These are phyloP conservation scores for Trypanosoma lewisi DNA, from an alignment of 208 protist genomes.

Conservation along the genomic window DNA sequence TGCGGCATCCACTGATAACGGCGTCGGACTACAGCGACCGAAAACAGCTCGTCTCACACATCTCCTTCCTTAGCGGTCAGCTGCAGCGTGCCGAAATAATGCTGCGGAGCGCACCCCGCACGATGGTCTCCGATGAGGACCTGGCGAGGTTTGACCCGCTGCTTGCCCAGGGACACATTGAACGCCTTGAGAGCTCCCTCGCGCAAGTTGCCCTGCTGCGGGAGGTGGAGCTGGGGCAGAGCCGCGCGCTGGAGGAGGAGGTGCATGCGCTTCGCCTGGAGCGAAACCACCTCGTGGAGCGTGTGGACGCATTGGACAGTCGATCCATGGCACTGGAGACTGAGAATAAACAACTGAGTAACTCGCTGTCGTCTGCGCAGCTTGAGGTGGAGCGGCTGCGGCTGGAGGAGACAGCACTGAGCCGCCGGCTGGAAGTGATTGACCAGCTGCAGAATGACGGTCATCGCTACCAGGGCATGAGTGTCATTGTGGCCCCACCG, in stretches of 20 bases:
- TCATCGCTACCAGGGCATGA: constrained; percentile 16
- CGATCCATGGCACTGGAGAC: constrained; percentile 24
- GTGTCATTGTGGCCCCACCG: constrained; percentile 22
- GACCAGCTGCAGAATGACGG: constrained; percentile 26
- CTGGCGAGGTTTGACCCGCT: constrained; percentile 73
- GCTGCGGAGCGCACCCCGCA: constrained; percentile 53
- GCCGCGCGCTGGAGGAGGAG: constrained; percentile 37
- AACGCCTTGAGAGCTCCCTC: constrained; percentile 81
- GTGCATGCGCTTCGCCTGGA: constrained; percentile 36
- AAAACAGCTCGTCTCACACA: constrained; percentile 76
- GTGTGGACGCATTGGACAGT: constrained; percentile 34
- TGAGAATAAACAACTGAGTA: constrained; percentile 25
- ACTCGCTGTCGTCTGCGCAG: constrained; percentile 22
- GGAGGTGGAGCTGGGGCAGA: constrained; percentile 57
- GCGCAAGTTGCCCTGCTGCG: constrained; percentile 74
- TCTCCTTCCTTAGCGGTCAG: constrained; percentile 81
- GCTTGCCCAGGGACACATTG: constrained; percentile 75
- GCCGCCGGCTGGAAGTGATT: constrained; percentile 31
- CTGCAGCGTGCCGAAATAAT: constrained; percentile 76
- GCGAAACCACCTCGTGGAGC: constrained; percentile 31
- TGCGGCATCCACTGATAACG: constrained; percentile 40
- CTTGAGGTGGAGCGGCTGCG: constrained; percentile 69
- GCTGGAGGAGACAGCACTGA: constrained; percentile 50
- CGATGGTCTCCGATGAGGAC: constrained; percentile 32
- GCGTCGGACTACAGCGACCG: constrained; percentile 78